Conservation (phyloP, 139 green algal genomes). For the Chlorella sp. region DNA sequence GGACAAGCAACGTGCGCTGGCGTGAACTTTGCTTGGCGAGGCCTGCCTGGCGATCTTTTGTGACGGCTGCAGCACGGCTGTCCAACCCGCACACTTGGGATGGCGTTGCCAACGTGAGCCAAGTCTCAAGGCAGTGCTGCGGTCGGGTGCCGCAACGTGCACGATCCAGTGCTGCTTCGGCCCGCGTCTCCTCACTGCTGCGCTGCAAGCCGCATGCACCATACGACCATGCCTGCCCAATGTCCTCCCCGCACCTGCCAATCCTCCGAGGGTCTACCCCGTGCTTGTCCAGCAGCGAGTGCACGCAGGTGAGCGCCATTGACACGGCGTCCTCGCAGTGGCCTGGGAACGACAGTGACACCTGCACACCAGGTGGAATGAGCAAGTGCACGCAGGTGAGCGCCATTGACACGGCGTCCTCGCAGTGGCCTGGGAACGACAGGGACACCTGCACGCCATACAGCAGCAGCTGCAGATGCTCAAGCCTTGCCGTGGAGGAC, state of each 20-base stretch:
- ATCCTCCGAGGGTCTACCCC: slow-evolving; percentile 2
- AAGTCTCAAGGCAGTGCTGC: not conserved
- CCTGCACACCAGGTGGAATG: not conserved
- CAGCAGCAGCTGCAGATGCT: not conserved
- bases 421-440: not conserved
- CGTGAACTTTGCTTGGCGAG: too few species aligned
- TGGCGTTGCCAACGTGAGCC: too few species aligned
- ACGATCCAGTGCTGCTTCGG: not conserved
- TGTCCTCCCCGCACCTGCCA: slow-evolving; percentile 7
- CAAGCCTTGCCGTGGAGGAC: too few species aligned
- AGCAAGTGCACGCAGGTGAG: slow-evolving; percentile 47
- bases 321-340: slow-evolving; percentile 61
- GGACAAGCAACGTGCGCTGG: too few species aligned
- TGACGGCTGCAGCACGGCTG: not conserved
- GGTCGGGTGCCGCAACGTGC: not conserved
- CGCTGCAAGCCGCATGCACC: not conserved
- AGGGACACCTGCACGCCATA: not conserved
- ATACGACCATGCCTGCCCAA: not conserved
- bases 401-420: slow-evolving; percentile 74
- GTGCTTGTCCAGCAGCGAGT: slow-evolving; percentile 52
- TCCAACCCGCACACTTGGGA: too few species aligned
- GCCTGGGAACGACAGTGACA: not conserved
- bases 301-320: slow-evolving; percentile 61
- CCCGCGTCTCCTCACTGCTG: not conserved
- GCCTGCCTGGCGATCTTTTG: too few species aligned